These are phyloP conservation scores for Nakataea oryzae DNA, from an alignment of 2,329 filamentous ascomycete species.

Conservation along the genomic window DNA sequence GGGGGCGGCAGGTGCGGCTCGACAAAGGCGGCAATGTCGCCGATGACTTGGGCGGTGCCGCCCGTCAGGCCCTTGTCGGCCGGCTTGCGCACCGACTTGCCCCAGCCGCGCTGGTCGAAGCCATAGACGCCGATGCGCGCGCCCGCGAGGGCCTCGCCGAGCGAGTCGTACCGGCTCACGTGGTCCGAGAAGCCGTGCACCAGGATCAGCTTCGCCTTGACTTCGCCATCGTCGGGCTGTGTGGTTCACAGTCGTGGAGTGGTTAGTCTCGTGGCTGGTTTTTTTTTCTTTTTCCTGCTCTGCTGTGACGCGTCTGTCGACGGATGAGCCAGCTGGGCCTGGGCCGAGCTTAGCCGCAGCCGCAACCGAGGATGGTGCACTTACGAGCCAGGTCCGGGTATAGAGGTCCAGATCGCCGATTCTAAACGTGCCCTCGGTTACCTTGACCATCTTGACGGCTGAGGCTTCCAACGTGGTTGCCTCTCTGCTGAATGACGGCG, in stretches of 20 bases:
- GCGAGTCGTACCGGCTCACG: conserved; percentile 61
- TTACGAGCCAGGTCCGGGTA: conserved; percentile 49
- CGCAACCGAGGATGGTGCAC: conserved; percentile 9
- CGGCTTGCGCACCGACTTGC: conserved; percentile 53
- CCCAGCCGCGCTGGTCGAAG: conserved; percentile 88
- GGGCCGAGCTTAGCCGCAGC: neutral
- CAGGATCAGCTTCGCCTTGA: conserved; percentile 66
- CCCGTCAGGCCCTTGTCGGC: conserved; percentile 64
- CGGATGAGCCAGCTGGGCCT: too few relatives aligned
- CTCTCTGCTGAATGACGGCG: neutral
- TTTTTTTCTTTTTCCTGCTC: too few relatives aligned
- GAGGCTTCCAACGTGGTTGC: neutral
- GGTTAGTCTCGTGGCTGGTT: neutral
- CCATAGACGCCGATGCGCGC: conserved; percentile 65
- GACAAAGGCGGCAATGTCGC: conserved; percentile 71
- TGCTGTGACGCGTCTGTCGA: too few relatives aligned
- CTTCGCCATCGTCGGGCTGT: conserved; percentile 41
- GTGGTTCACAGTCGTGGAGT: conserved; percentile 1
- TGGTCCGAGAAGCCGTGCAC: conserved; percentile 90
- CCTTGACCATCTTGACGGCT: conserved; percentile 24
- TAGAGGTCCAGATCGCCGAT: conserved; percentile 35
- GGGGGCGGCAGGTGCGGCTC: conserved; percentile 40
- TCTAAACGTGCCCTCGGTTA: conserved; percentile 39
- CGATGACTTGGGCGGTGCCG: conserved; percentile 59
- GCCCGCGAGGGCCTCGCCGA: conserved; percentile 61